Evolutionary conservation across 2,329 filamentous ascomycete genomes (phyloP).

Genomic region (Ophiosphaerella narmari): DNA sequence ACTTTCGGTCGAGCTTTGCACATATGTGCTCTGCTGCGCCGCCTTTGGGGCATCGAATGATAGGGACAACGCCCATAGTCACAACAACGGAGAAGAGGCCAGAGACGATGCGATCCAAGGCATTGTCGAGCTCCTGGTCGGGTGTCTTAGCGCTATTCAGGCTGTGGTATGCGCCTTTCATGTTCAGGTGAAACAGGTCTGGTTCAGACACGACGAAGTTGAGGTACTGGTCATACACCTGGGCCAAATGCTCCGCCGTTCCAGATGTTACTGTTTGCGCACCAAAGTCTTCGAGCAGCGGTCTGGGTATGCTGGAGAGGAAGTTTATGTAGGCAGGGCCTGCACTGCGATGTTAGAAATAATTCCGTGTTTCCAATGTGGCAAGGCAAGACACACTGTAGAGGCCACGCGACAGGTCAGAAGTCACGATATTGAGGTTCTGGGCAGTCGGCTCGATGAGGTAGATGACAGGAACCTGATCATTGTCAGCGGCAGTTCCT

Average conservation of each 20-base stretch:
- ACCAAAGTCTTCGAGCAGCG: constrained; percentile 92
- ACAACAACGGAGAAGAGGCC: constrained; percentile 97
- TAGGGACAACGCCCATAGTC: constrained; percentile 98
- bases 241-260: constrained; percentile 86
- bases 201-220: constrained; percentile 97
- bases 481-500: constrained; percentile 11
- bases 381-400: constrained; percentile 56
- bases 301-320: constrained; percentile 86
- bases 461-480: constrained; percentile 76
- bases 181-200: constrained; percentile 90
- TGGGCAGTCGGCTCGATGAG: constrained; percentile 84
- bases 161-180: constrained; percentile 96
- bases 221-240: constrained; percentile 94
- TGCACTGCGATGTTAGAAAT: constrained; percentile 32
- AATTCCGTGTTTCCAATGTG: background rate
- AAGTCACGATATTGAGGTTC: constrained; percentile 82
- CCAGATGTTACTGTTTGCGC: constrained; percentile 81
- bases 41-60: constrained; percentile 91
- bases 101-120: constrained; percentile 90
- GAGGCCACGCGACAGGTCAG: constrained; percentile 81
- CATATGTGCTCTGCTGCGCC: constrained; percentile 94
- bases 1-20: constrained; percentile 90
- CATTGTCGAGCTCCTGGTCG: constrained; percentile 84
- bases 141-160: constrained; percentile 90
- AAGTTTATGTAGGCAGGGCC: constrained; percentile 95